These are phyloP conservation scores for Tetrastigma voinierianum DNA, from an alignment of 164 flowering plant species.

Conservation along the genomic window DNA sequence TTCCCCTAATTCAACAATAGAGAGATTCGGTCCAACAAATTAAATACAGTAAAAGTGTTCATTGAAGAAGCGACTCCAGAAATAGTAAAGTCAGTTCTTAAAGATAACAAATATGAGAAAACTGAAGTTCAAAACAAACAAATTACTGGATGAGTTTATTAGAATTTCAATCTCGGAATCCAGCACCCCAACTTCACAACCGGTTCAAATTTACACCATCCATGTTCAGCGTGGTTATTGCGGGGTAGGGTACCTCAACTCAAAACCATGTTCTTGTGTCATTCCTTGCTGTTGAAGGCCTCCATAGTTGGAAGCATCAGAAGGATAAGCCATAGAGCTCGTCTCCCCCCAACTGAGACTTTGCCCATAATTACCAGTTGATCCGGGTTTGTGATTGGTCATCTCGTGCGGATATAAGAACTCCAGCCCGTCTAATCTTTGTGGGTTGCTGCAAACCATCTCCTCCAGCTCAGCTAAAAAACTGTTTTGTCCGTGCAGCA, in stretches of 20 bases:
- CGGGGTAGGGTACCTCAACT: constrained; percentile 11
- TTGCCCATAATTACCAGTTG: constrained; percentile 3
- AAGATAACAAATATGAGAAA: neutral
- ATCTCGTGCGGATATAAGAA: constrained; percentile 19
- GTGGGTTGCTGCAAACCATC: constrained; percentile 5
- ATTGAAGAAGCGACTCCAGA: too few species aligned
- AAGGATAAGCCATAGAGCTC: constrained; percentile 15
- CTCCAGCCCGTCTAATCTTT: constrained; percentile 29
- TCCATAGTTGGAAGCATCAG: constrained; percentile 10
- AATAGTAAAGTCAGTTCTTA: too few species aligned
- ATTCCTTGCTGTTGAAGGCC: constrained; percentile 7
- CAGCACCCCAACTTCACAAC: neutral
- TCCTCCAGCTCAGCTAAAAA: constrained; percentile 10
- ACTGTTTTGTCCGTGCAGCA: constrained; percentile 16
- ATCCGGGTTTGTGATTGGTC: neutral
- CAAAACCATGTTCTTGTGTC: constrained; percentile 16
- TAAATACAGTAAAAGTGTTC: too few species aligned
- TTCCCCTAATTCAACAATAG: too few species aligned
- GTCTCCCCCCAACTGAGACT: constrained; percentile 6
- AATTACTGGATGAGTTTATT: neutral
- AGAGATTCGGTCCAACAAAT: too few species aligned
- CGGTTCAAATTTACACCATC: neutral
- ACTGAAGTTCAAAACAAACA: constrained; percentile 2
- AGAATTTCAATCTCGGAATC: constrained; percentile 2
- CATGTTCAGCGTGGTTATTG: constrained; percentile 1